phyloP scores from a whole-genome alignment of 2,329 filamentous ascomycete genomes.

The Aspergillus niger region DNA sequence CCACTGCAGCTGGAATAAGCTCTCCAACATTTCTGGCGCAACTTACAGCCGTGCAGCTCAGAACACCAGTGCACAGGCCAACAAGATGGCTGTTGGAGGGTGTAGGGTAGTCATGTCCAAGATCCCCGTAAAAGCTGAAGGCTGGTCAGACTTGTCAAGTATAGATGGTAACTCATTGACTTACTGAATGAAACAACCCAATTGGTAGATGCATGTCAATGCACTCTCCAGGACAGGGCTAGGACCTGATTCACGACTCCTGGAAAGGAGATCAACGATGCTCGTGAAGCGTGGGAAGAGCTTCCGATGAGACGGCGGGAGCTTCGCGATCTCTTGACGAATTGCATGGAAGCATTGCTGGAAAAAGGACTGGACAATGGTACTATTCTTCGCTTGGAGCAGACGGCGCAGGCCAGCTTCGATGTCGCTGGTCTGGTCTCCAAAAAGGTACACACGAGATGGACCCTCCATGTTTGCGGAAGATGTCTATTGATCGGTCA shows the following conservation, averaged over 20 bases:
- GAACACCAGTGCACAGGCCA: conserved; percentile 47
- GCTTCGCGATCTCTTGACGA: conserved; percentile 41
- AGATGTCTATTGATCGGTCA: conserved; percentile 4
- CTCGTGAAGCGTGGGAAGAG: conserved; percentile 44
- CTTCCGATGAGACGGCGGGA: conserved; percentile 37
- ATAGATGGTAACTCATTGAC: conserved; percentile 10
- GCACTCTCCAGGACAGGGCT: conserved; percentile 47
- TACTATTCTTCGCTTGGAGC: conserved; percentile 46
- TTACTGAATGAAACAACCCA: conserved; percentile 49
- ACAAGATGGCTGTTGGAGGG: conserved; percentile 41
- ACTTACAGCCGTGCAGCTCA: conserved; percentile 45
- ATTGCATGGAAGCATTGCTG: conserved; percentile 46
- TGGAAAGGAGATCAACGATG: conserved; percentile 40
- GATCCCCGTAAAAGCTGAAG: conserved; percentile 45
- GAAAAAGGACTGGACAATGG: conserved; percentile 45
- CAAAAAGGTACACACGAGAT: conserved; percentile 48
- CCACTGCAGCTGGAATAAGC: conserved; percentile 44
- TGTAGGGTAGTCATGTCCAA: conserved; percentile 43
- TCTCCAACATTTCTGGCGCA: conserved; percentile 45
- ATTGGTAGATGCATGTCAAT: conserved; percentile 47
- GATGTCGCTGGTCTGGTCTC: conserved; percentile 50
- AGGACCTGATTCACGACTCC: conserved; percentile 34
- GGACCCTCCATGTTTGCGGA: conserved; percentile 31
- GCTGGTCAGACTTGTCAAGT: conserved; percentile 17
- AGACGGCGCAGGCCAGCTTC: conserved; percentile 45